These are phyloP conservation scores for Gomphus sp. DNA, from an alignment of 1,284 basidiomycete genomes.

Conservation along the genomic window DNA sequence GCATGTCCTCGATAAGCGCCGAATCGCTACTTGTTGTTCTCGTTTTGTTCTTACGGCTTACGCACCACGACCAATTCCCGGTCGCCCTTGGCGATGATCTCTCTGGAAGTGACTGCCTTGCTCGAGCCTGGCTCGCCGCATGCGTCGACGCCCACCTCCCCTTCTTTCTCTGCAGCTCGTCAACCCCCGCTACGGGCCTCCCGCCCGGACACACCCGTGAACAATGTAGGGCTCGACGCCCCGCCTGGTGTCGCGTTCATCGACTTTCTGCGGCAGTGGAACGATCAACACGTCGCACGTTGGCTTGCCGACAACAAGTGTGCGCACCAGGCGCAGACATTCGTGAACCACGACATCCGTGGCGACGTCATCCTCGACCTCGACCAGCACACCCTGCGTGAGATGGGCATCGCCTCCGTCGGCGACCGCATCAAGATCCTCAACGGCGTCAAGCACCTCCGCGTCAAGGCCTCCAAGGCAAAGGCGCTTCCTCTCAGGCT, in stretches of 20 bases:
- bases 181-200: conserved; percentile 8
- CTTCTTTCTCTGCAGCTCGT: conserved; percentile 16
- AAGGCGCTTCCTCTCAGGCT: conserved; percentile 14
- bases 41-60: not conserved
- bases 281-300: conserved; percentile 55
- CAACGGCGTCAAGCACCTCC: conserved; percentile 71
- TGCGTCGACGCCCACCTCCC: conserved; percentile 16
- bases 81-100: conserved; percentile 7
- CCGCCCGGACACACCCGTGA: conserved; percentile 1
- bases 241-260: conserved; percentile 47
- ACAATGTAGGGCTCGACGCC: conserved; percentile 36
- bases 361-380: conserved; percentile 85
- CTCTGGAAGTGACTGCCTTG: conserved; percentile 4
- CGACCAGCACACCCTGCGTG: conserved; percentile 76
- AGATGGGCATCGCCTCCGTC: conserved; percentile 82
- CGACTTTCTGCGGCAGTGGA: conserved; percentile 61
- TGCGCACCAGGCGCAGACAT: conserved; percentile 55
- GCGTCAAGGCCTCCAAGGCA: not conserved
- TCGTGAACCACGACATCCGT: conserved; percentile 79
- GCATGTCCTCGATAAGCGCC: too few relatives aligned
- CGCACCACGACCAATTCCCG: not conserved
- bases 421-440: conserved; percentile 85
- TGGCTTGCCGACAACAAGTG: conserved; percentile 74
- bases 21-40: not conserved
- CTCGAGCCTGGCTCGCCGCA: conserved; percentile 8